A percentile compares a stretch with the other conserved stretches of the same genome.
Evolutionary conservation across 352 stramenopile species (phyloP).

Genomic region (Phytophthora lateralis): DNA sequence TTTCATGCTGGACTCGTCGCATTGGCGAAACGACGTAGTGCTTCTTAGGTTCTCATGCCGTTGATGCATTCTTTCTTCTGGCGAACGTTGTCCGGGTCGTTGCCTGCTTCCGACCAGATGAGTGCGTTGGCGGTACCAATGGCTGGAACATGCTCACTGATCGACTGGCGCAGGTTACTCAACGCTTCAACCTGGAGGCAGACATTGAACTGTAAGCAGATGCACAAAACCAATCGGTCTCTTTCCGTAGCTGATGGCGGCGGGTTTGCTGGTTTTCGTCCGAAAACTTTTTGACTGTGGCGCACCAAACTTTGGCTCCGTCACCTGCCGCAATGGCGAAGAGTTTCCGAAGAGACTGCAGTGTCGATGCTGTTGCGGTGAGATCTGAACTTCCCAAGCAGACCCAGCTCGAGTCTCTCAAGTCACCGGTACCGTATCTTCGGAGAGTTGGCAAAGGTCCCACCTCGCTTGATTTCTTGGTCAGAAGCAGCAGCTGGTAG

Average conservation of each 20-base stretch:
- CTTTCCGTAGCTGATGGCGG: neutral
- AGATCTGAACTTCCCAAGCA: constrained; percentile 1
- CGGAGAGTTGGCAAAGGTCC: constrained; percentile 12
- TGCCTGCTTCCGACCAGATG: constrained; percentile 20
- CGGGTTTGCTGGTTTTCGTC: neutral
- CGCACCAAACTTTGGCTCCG: too few species aligned
- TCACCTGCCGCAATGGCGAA: neutral
- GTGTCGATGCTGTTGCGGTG: neutral
- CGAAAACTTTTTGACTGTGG: neutral
- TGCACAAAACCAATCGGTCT: too few species aligned
- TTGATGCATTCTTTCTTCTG: neutral
- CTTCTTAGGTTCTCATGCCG: neutral
- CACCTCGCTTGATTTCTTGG: constrained; percentile 20
- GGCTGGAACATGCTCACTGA: neutral
- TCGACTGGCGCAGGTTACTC: neutral
- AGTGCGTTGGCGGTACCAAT: constrained; percentile 6
- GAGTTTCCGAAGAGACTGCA: neutral
- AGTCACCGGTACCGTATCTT: neutral
- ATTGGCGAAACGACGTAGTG: neutral
- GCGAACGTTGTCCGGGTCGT: neutral
- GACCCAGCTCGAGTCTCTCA: neutral
- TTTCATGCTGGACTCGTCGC: neutral
- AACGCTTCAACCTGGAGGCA: constrained; percentile 10
- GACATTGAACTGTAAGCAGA: constrained; percentile 28
- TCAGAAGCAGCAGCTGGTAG: constrained; percentile 15